Base-by-base conservation (phyloP, 768 basidiomycete species). In the Termitomyces sp. region DNA sequence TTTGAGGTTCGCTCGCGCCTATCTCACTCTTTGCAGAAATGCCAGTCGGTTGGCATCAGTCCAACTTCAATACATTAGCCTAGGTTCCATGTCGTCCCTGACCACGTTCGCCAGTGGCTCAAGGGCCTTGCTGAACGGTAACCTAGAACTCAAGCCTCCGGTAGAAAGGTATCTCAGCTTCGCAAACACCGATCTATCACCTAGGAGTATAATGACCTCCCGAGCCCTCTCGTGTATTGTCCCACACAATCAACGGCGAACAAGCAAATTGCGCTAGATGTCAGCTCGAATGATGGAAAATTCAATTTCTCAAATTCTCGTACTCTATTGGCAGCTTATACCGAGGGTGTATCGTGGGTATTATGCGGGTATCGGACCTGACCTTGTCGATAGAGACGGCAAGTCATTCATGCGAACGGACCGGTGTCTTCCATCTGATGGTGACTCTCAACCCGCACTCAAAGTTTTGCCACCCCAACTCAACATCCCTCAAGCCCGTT, bases 391-490 rank as follows among this genome's bases (percentile, higher is more conserved):
- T 33, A 63, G 51, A 50, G 59, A 37, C 54, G 37, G 41, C 54
- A 56, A 37, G 37, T 23, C 23, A 23, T 50, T n/a, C 31, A 17
- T 23, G 21, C 21, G 19, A 41, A 42, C 56, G 55, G 45, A 43
- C 14, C 40, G 53, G 37, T 17, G 45, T 35, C 40, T 40, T 30
- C 30, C 4, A 3, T 60, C 60, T n/a, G 62, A 68, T 30, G 54
- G 56, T n/a, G 68, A 71, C 19, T 23, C 63, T 60, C n/a, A 58
- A 56, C n/a, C 60, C 67, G 55, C 66, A 6, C 54, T 71, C 10
- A 68, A 66, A 55, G 67, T 68, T 10, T 57, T 67, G 12, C 59
- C 54, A 28, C 51, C 58, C 50, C 7, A 54, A 59, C 41, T 17
- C 58, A 23, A 23, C 23, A 23, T 60, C 8, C 8, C 30, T 30